Percentiles rank a stretch among this genome's conserved stretches.
Conservation (phyloP, 257 asterid genomes). For the Nicotiana knightiana region DNA sequence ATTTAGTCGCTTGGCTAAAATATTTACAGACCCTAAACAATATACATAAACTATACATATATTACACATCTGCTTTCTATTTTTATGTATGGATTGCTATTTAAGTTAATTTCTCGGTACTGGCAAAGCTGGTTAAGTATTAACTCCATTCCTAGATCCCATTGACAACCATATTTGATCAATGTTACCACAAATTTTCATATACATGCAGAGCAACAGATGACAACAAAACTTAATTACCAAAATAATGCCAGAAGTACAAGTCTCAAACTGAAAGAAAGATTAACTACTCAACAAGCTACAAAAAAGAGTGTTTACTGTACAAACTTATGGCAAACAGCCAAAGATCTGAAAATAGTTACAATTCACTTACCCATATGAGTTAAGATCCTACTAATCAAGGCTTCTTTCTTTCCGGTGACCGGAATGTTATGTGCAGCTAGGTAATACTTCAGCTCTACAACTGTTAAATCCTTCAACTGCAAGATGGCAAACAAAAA, state of each 20-base stretch:
- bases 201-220: neutral
- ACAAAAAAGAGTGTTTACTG: neutral
- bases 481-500: conserved; percentile 25
- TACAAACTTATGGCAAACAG: neutral
- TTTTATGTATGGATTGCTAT: no score
- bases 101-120: neutral
- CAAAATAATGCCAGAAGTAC: neutral
- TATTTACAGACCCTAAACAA: no score
- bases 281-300: neutral
- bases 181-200: neutral
- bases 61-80: no score
- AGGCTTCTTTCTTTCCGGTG: conserved; percentile 69
- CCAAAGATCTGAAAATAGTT: neutral
- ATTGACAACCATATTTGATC: neutral
- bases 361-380: conserved; percentile 68
- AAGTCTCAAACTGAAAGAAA: neutral
- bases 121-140: neutral
- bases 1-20: no score
- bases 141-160: neutral
- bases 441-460: conserved; percentile 68
- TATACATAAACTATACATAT: no score
- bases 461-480: conserved; percentile 82
- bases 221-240: neutral
- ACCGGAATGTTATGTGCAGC: conserved; percentile 48
- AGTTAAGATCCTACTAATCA: conserved; percentile 72